A percentile compares a stretch with the other conserved stretches of the same genome.
phyloP scores from a whole-genome alignment of 306 rosid species.

The Cucumis melo region DNA sequence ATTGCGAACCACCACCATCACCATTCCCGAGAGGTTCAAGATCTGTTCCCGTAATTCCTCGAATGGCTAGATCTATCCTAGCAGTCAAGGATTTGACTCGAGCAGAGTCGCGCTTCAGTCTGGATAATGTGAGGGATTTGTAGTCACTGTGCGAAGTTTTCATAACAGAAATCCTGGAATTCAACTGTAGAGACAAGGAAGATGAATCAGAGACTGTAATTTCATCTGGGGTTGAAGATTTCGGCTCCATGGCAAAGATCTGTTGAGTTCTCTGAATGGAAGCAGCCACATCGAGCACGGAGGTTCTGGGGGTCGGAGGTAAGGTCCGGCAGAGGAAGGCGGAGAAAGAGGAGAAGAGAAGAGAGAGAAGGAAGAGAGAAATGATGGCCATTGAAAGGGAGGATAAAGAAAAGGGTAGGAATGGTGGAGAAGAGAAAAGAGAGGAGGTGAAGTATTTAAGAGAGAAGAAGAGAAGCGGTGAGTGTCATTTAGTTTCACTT shows the following conservation, averaged over 20 bases:
- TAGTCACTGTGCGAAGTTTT: slow-evolving; percentile 25
- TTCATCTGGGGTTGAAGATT: slow-evolving; percentile 1
- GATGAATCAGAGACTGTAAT: not conserved
- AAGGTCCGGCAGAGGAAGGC: slow-evolving; percentile 21
- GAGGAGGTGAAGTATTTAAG: not conserved
- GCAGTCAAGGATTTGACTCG: slow-evolving; percentile 47
- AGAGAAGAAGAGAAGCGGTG: not conserved
- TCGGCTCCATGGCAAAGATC: not conserved
- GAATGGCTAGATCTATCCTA: slow-evolving; percentile 31
- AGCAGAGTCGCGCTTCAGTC: slow-evolving; percentile 71
- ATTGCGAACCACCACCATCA: not conserved
- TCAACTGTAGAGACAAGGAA: slow-evolving; percentile 24
- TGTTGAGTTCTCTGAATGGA: slow-evolving; percentile 19
- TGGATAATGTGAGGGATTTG: slow-evolving; percentile 33
- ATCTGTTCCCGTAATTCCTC: slow-evolving; percentile 25
- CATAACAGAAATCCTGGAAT: slow-evolving; percentile 40
- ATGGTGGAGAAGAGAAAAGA: not conserved
- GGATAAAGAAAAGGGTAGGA: not conserved
- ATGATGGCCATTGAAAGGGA: slow-evolving; percentile 9
- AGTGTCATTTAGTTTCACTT: slow-evolving; percentile 8
- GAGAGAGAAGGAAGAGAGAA: slow-evolving; percentile 1
- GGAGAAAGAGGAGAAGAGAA: slow-evolving; percentile 13
- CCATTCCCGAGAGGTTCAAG: slow-evolving; percentile 20
- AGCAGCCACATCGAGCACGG: slow-evolving; percentile 41
- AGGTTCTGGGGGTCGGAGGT: not conserved